phyloP scores from a whole-genome alignment of 495 filamentous ascomycete genomes.

The Trichoderma reesei region DNA sequence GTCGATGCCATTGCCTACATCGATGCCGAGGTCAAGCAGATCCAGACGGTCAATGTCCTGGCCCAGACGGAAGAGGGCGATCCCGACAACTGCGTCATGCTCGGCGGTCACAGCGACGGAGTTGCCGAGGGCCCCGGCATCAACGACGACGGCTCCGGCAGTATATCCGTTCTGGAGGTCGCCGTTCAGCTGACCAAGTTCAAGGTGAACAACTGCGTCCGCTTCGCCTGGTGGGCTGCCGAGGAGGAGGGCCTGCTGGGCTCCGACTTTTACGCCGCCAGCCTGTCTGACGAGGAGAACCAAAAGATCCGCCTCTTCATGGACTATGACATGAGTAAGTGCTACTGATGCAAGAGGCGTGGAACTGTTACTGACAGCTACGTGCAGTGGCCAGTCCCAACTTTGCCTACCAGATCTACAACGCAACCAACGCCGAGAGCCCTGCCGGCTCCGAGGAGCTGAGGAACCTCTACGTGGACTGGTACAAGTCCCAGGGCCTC shows the following conservation, averaged over 20 bases:
- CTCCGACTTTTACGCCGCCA: constrained; percentile 43
- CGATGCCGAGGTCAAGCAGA: constrained; percentile 35
- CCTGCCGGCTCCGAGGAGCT: constrained; percentile 40
- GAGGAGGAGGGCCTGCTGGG: constrained; percentile 52
- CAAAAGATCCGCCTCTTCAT: constrained; percentile 47
- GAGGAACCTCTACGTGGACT: constrained; percentile 41
- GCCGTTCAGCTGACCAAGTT: constrained; percentile 41
- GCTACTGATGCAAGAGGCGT: neutral
- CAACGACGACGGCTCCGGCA: constrained; percentile 46
- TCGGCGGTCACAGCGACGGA: constrained; percentile 47
- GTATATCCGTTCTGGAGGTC: constrained; percentile 43
- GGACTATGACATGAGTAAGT: constrained; percentile 46
- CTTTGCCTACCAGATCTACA: constrained; percentile 45
- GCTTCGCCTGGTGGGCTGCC: constrained; percentile 48
- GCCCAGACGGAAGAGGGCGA: constrained; percentile 46
- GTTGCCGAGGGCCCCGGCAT: constrained; percentile 42
- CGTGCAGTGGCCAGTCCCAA: constrained; percentile 37
- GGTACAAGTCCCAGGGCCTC: constrained; percentile 35
- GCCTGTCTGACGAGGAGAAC: constrained; percentile 39
- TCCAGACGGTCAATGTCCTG: constrained; percentile 43
- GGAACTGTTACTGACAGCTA: neutral
- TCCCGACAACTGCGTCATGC: constrained; percentile 46
- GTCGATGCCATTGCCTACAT: constrained; percentile 47
- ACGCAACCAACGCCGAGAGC: constrained; percentile 35
- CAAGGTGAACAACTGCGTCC: constrained; percentile 45